Base-by-base conservation (phyloP, 106 monocot genomes). In the Dioscorea alata region DNA sequence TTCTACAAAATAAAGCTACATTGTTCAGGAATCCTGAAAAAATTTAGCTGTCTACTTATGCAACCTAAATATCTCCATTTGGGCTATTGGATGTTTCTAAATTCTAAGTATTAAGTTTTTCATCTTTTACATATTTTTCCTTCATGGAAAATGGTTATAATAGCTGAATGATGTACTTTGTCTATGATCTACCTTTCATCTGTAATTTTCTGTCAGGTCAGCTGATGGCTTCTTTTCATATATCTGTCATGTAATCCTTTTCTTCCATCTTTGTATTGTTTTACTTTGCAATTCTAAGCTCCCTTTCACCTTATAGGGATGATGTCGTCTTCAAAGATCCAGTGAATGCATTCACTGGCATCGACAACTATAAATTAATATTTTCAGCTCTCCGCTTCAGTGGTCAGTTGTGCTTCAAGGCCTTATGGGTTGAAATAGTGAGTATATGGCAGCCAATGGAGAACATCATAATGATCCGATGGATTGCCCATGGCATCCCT, bases 251-350 rank as follows among this genome's bases (percentile, higher is more conserved):
- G 4, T 56, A 16, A 18, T 56, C 54, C 19, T 56, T 14, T 56
- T 59, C 23, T 14, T 54, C 7, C 53, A 53, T 54, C 54, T 18
- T 23, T 59, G 59, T 59, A 23, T 59, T 7, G 7, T 23, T 22
- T 59, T 59, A 0, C 49, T 6, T 17, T 49, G 19, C 33, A 32
- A 18, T 64, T 64, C 48, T 73, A 0, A 61, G 52, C 59, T 63
- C 63, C 48, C 60, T 52, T 63, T 58, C 60, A 23, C 59, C 53
- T 49, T 65, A 16, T 72, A 90, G 94, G 72, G 94, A 90, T 71
- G 90, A 94, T 68, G 78, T 94, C 50, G 87, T 94, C 54, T 94
- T 94, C 80, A 85, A 82, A 67, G 87, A 90, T 73, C 94, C 87
- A 64, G 20, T 94, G 63, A 94, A 87, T 69, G 85, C 80, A 2